Evolutionary conservation across 2,329 filamentous ascomycete species (phyloP).

Genomic region (Xylaria sp.): DNA sequence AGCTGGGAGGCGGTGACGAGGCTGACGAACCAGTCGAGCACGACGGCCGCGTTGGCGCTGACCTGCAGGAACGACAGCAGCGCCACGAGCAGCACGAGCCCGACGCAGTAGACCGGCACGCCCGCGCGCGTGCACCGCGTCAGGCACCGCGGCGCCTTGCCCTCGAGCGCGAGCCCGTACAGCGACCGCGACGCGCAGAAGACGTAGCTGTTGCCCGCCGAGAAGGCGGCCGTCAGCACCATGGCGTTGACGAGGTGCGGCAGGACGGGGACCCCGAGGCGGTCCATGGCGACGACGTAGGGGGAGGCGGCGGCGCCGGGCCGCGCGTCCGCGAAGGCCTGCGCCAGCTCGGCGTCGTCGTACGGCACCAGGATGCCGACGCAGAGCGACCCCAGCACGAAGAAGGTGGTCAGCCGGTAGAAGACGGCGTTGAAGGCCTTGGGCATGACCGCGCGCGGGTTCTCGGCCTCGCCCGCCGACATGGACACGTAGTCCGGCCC

Average conservation of each 20-base stretch:
- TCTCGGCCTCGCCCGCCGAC: conserved; percentile 70
- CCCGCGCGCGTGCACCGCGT: conserved; percentile 64
- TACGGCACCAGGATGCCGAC: conserved; percentile 74
- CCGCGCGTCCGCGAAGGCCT: conserved; percentile 59
- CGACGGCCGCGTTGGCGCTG: conserved; percentile 64
- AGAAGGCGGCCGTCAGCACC: conserved; percentile 67
- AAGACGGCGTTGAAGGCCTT: conserved; percentile 79
- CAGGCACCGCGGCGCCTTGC: conserved; percentile 65
- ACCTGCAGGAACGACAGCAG: conserved; percentile 76
- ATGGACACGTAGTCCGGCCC: conserved; percentile 63
- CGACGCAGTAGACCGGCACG: conserved; percentile 75
- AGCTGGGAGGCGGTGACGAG: conserved; percentile 72
- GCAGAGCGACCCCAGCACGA: conserved; percentile 72
- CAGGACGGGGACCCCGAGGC: conserved; percentile 63
- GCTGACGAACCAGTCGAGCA: conserved; percentile 73
- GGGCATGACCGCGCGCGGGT: conserved; percentile 70
- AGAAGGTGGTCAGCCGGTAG: conserved; percentile 75
- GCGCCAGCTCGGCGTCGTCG: conserved; percentile 63
- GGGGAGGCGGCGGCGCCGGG: conserved; percentile 71
- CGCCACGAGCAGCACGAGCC: conserved; percentile 66
- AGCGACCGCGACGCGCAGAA: conserved; percentile 71
- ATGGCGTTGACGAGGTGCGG: conserved; percentile 75
- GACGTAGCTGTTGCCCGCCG: conserved; percentile 69
- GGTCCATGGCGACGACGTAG: conserved; percentile 69
- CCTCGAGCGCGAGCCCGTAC: conserved; percentile 69